Percentiles rank a stretch among this genome's conserved stretches.
Evolutionary conservation across 1,284 basidiomycete species (phyloP).

Genomic region (Rhodofomes roseus): DNA sequence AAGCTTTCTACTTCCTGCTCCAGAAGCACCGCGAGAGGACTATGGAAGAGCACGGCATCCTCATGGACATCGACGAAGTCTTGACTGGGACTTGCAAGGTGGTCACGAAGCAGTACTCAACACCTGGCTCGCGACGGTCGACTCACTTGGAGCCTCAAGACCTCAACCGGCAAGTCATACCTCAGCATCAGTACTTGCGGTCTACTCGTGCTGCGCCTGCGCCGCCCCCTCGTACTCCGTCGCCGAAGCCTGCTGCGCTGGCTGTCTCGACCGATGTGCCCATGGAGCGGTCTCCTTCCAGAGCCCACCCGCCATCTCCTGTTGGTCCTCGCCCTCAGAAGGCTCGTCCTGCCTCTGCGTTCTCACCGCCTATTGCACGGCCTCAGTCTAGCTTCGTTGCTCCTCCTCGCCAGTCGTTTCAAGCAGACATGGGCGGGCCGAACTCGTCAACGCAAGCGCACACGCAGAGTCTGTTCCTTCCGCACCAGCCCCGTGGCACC

Average conservation of each 20-base stretch:
- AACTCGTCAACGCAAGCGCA: constrained; percentile 7
- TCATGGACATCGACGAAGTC: constrained; percentile 38
- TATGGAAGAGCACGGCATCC: constrained; percentile 57
- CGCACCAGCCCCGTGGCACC: background rate
- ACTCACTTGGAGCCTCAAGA: constrained; percentile 4
- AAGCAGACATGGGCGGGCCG: background rate
- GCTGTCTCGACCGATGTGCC: constrained; percentile 15
- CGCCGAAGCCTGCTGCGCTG: constrained; percentile 25
- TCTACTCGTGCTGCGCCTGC: constrained; percentile 20
- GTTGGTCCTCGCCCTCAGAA: constrained; percentile 40
- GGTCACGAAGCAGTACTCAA: constrained; percentile 42
- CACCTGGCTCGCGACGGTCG: constrained; percentile 30
- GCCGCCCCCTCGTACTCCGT: constrained; percentile 30
- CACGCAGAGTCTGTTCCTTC: constrained; percentile 5
- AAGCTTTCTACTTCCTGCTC: constrained; percentile 91
- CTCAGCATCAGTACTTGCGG: constrained; percentile 15
- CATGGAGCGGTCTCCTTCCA: constrained; percentile 23
- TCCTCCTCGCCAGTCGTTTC: background rate
- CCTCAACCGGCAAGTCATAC: constrained; percentile 9
- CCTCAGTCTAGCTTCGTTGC: constrained; percentile 4
- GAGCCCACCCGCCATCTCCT: constrained; percentile 46
- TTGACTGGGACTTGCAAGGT: constrained; percentile 33
- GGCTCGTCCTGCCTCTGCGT: constrained; percentile 32
- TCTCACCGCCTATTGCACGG: constrained; percentile 10
- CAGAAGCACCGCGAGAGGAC: constrained; percentile 76